Conservation (phyloP, 1,139 yeast genomes). For the Geotrichum bryndzae region DNA sequence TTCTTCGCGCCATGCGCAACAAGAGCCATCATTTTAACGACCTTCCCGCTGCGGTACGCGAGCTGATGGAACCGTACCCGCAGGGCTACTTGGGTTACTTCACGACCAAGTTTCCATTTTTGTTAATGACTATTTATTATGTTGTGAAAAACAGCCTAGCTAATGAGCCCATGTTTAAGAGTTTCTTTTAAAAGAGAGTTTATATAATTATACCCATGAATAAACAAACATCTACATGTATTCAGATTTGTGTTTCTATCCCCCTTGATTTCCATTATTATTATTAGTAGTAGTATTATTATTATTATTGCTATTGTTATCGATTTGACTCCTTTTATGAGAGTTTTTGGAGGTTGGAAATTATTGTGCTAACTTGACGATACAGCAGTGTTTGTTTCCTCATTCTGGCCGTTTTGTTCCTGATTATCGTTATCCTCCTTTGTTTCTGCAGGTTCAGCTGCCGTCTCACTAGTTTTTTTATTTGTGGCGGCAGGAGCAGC, state of each 20-base stretch:
- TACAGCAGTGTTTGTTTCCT: no score
- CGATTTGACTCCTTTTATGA: no score
- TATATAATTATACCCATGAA: not conserved
- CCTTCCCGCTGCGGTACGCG: conserved; percentile 55
- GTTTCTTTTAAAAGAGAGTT: conserved; percentile 39
- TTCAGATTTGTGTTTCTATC: no score
- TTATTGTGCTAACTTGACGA: no score
- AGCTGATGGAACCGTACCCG: conserved; percentile 71
- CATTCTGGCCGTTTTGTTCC: not conserved
- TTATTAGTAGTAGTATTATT: no score
- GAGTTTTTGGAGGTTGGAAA: no score
- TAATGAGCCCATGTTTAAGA: conserved; percentile 56
- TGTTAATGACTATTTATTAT: conserved; percentile 69
- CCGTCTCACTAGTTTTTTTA: not conserved
- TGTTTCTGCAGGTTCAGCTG: not conserved
- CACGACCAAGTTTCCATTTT: conserved; percentile 63
- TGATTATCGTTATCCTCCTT: not conserved
- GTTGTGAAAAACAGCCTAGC: conserved; percentile 53
- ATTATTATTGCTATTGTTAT: no score
- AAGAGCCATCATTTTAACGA: conserved; percentile 92
- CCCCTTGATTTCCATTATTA: no score
- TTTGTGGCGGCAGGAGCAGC: not conserved
- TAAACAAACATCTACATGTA: no score
- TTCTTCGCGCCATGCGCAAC: conserved; percentile 82
- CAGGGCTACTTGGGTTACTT: conserved; percentile 78